Evolutionary conservation across 2,329 filamentous ascomycete genomes (phyloP), one percentile per base, ranked within the genome.

Genomic region (Fusarium chuoi): DNA sequence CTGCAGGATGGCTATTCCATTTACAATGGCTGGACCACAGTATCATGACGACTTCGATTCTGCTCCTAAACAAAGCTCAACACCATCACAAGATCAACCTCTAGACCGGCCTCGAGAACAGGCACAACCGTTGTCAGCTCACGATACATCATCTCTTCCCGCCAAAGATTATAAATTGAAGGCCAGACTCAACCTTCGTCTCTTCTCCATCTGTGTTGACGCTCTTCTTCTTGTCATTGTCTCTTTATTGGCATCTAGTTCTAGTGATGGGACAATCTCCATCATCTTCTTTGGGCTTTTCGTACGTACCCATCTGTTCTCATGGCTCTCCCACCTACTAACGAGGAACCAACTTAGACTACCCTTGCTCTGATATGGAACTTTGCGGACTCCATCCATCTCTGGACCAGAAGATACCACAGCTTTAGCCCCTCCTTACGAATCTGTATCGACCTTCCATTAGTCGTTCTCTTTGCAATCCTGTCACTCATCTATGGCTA

Each of bases 201-300:
- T 72, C 28, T 65, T 72, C 35, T 72, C 63, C n/a, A 44, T 72
- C 20, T 72, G 63, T n/a, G 42, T 72, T 38, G 54, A 64, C 13
- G 26, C 38, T n/a, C 24, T 72, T 24, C 63, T 72, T 35, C 48
- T 72, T 9, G 39, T 68, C 5, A 57, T 59, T 26, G 48, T 72
- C 28, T 64, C 48, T 14, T 12, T 62, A 6, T 42, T 72, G 26
- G 44, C 30, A 24, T 42, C 49, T 44, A 55, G 58, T n/a, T 54
- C 63, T 22, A 24, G 15, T n/a, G 20, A 60, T 33, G 48, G 49
- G 8, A 28, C 7, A 28, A 22, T 22, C 17, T 28, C 63, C 14
- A 17, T 72, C 15, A 26, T 57, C 15, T 13, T 44, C 30, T 72
- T 72, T 35, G 70, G 70, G 4, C 24, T 65, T 36, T 22, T 72